Base-by-base conservation (phyloP, 1,139 yeast genomes). In the Taiozyma sp. region DNA sequence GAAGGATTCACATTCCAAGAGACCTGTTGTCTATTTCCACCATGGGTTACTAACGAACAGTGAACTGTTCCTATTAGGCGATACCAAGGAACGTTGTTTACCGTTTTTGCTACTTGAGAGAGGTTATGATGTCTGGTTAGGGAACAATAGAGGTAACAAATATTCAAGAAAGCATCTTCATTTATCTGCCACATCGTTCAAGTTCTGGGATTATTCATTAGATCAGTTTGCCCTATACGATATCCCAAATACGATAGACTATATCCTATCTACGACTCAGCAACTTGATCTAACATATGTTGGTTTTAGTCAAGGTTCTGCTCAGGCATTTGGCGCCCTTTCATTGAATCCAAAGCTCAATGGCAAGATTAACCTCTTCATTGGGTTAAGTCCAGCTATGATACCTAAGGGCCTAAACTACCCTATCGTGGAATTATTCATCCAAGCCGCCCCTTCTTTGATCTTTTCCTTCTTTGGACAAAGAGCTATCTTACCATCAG, bases 81-180 rank as follows among this genome's bases (percentile, higher is more conserved):
- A 80, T 34, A 49, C 56, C 2, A 47, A 49, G 1, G 63, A 77
- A 14, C 71, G 75, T 46, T 84, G 87, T 57, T 68, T 90, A 44
- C 96, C 96, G 0, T 84, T 84, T 61, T 67, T 80, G 12, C 72
- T 90, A 43, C 81, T 83, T 48, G 91, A 87, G 54, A 66, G 79
- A 54, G 96, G 96, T 1, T 90, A 83, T 67, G 96, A 90, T 63
- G 96, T 90, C 9, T 89, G 95, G 92, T 69, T 90, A 47, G 97
- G 97, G 2, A 89, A 89, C 66, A 90, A 89, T 64, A 72, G 97
- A 50, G 97, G 97, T 16, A 90, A 90, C 70, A 90, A 90, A 68
- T 90, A 90, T 69, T 83, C 91, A 36, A 72, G 80, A 57, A 77
- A 77, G 56, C 82, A 79, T 56, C 56, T 69, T 42, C 53, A 55